These are phyloP conservation scores for Scheffersomyces amazonensis DNA, from an alignment of 805 yeast genomes.

Conservation along the genomic window DNA sequence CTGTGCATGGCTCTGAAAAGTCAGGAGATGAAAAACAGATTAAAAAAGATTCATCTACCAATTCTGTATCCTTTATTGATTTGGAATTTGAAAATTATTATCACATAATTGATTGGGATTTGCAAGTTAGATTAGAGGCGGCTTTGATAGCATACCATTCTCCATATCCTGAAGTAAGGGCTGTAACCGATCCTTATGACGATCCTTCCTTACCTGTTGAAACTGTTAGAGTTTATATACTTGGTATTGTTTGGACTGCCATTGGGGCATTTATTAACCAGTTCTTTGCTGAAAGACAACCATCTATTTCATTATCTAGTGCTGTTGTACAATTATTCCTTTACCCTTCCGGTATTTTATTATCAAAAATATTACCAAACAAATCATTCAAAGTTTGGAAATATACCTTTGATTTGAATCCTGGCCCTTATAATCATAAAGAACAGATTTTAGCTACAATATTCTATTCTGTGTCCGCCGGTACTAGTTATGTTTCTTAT, in stretches of 20 bases:
- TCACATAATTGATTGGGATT: constrained; percentile 23
- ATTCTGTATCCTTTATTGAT: constrained; percentile 1
- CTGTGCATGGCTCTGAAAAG: neutral
- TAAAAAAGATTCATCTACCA: neutral
- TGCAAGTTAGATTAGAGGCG: constrained; percentile 41
- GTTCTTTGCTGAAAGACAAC: constrained; percentile 55
- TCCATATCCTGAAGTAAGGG: constrained; percentile 66
- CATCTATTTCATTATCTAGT: constrained; percentile 43
- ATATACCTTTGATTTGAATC: constrained; percentile 47
- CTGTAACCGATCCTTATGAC: constrained; percentile 59
- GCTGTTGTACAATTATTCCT: constrained; percentile 46
- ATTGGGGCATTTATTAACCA: constrained; percentile 55
- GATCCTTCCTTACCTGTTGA: constrained; percentile 48
- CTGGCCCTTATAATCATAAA: constrained; percentile 64
- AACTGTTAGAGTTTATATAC: constrained; percentile 54
- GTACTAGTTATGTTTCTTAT: constrained; percentile 24
- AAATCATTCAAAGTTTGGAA: constrained; percentile 20
- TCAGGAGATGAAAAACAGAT: neutral
- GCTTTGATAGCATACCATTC: constrained; percentile 42
- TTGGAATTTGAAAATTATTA: constrained; percentile 1
- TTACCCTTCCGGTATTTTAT: constrained; percentile 40
- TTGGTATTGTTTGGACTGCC: constrained; percentile 50
- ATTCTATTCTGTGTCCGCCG: constrained; percentile 13
- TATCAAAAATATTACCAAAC: constrained; percentile 44
- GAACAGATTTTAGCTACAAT: constrained; percentile 52